Evolutionary conservation across 805 yeast species (phyloP).

Genomic region (Scheffersomyces coipomensis): DNA sequence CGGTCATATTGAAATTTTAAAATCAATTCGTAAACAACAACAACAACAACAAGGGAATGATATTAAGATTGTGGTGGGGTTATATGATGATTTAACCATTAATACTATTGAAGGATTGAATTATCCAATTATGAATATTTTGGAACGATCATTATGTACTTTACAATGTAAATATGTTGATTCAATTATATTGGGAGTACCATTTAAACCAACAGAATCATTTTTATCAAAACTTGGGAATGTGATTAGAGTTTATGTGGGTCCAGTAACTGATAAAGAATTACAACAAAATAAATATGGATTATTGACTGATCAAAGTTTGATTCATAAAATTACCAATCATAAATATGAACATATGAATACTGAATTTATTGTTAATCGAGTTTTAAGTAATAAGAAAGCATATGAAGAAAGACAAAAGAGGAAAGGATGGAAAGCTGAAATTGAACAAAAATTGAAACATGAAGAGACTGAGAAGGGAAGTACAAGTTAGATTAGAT

Average conservation of each 20-base stretch:
- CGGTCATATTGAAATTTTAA: conserved; percentile 80
- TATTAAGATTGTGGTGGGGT: conserved; percentile 63
- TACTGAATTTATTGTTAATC: conserved; percentile 66
- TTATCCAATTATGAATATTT: conserved; percentile 82
- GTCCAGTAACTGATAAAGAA: conserved; percentile 43
- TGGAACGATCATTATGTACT: conserved; percentile 84
- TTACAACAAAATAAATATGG: conserved; percentile 28
- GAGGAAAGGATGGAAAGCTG: conserved; percentile 80
- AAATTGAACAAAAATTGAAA: conserved; percentile 31
- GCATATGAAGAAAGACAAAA: conserved; percentile 84
- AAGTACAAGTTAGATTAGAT: no score
- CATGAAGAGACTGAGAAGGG: conserved; percentile 14
- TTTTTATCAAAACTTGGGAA: conserved; percentile 40
- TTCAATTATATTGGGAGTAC: conserved; percentile 72
- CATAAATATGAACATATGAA: conserved; percentile 67
- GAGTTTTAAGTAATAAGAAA: conserved; percentile 68
- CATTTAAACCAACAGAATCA: conserved; percentile 43
- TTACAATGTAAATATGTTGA: conserved; percentile 85
- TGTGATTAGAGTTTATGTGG: conserved; percentile 50
- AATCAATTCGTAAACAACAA: conserved; percentile 43
- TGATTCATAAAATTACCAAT: conserved; percentile 43
- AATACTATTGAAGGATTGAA: conserved; percentile 58
- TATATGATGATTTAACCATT: conserved; percentile 58
- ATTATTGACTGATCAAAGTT: conserved; percentile 25
- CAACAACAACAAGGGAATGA: conserved; percentile 16